A percentile compares a stretch with the other conserved stretches of the same genome.
Evolutionary conservation across 1,139 yeast genomes (phyloP).

Genomic region (Geotrichum citri-aurantii): DNA sequence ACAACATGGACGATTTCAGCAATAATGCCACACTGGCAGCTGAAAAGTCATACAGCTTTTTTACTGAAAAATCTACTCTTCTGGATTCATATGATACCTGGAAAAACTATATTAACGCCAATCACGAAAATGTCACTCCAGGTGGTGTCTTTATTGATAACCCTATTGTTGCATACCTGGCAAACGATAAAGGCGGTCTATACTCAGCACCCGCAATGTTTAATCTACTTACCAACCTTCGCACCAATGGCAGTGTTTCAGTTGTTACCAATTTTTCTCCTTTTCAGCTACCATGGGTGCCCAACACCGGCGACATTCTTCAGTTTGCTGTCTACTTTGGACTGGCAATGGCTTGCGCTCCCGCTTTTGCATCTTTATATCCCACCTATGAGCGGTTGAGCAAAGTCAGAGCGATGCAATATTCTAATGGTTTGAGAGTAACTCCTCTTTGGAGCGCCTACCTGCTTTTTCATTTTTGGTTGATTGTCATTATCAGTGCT

Average conservation of each 20-base stretch:
- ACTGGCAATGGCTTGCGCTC: conserved; percentile 35
- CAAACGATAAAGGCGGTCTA: conserved; percentile 24
- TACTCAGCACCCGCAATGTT: conserved; percentile 28
- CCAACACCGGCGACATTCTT: conserved; percentile 32
- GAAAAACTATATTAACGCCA: conserved; percentile 21
- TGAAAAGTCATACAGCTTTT: conserved; percentile 16
- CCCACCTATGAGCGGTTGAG: conserved; percentile 37
- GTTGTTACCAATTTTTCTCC: conserved; percentile 34
- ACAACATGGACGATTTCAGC: conserved; percentile 12
- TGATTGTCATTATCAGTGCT: conserved; percentile 28
- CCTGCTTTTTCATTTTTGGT: conserved; percentile 28
- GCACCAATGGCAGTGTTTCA: conserved; percentile 29
- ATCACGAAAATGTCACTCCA: conserved; percentile 28
- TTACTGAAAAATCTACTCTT: conserved; percentile 19
- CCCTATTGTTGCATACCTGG: conserved; percentile 29
- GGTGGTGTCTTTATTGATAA: conserved; percentile 33
- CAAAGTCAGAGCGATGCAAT: conserved; percentile 37
- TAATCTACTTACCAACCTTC: conserved; percentile 31
- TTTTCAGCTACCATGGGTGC: conserved; percentile 33
- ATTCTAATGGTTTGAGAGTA: conserved; percentile 37
- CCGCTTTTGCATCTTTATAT: conserved; percentile 35
- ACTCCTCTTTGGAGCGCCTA: conserved; percentile 37
- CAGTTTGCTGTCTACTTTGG: conserved; percentile 36
- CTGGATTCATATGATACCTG: conserved; percentile 24
- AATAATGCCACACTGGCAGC: conserved; percentile 11